A percentile compares a stretch with the other conserved stretches of the same genome.
Evolutionary conservation across 148 eudicot species (phyloP).

Genomic region (Gaultheria prostrata): DNA sequence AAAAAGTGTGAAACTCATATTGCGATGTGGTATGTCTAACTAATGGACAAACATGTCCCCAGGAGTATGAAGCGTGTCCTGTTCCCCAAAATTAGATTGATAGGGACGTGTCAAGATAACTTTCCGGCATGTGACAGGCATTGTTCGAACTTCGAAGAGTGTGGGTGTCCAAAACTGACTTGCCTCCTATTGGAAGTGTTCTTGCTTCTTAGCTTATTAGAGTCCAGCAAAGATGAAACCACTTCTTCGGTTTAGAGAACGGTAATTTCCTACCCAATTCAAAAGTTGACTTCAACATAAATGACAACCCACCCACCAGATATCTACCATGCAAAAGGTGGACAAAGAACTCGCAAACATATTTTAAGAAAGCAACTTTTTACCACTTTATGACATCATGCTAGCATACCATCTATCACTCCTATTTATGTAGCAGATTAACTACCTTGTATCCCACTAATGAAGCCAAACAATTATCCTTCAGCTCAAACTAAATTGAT

Average conservation of each 20-base stretch:
- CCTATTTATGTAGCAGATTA: not conserved
- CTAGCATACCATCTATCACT: not conserved
- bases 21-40: not conserved
- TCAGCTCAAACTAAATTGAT: not conserved
- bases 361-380: not conserved
- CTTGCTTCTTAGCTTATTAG: not conserved
- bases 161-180: not conserved
- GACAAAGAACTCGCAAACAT: not conserved
- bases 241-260: not conserved
- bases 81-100: not conserved
- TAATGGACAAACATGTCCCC: not conserved
- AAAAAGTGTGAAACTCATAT: not conserved
- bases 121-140: not conserved
- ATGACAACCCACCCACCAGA: not conserved
- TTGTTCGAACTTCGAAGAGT: not conserved
- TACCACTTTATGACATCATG: not conserved
- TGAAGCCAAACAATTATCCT: not conserved
- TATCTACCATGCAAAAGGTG: not conserved
- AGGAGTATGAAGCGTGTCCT: not conserved
- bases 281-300: not conserved
- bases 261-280: slow-evolving; percentile 1
- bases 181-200: not conserved
- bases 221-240: not conserved
- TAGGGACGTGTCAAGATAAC: not conserved
- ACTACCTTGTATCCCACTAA: not conserved